phyloP scores from a whole-genome alignment of 441 rosid species.

The Pelargonium myrrhifolium region DNA sequence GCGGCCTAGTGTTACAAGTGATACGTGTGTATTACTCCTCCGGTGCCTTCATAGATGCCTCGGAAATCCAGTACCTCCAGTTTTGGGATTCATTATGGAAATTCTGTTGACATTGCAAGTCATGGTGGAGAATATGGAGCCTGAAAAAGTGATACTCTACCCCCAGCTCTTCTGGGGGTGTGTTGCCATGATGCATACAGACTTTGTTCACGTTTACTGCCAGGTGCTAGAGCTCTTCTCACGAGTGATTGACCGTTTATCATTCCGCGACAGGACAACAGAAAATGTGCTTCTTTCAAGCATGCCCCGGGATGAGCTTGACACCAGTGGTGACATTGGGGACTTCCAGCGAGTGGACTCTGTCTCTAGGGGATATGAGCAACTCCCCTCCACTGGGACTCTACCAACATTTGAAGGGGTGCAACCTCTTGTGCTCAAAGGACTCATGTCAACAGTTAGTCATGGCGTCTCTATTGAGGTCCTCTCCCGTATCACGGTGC shows the following conservation, averaged over 20 bases:
- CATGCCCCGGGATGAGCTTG: constrained; percentile 90
- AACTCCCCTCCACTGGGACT: constrained; percentile 60
- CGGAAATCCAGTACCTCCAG: constrained; percentile 94
- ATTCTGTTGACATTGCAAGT: constrained; percentile 89
- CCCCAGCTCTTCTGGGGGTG: constrained; percentile 99
- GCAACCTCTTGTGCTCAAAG: constrained; percentile 96
- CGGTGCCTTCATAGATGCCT: constrained; percentile 96
- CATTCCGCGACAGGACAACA: constrained; percentile 86
- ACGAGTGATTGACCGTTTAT: constrained; percentile 76
- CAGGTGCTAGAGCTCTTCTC: constrained; percentile 96
- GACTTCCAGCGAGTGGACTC: constrained; percentile 66
- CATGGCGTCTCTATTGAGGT: constrained; percentile 87
- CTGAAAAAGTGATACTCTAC: constrained; percentile 91
- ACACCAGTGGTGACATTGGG: constrained; percentile 39
- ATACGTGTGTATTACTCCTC: constrained; percentile 88
- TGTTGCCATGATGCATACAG: constrained; percentile 99
- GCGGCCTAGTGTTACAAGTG: constrained; percentile 87
- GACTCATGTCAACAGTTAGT: constrained; percentile 87
- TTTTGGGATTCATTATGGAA: constrained; percentile 94
- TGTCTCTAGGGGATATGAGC: constrained; percentile 53
- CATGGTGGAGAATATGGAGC: constrained; percentile 99
- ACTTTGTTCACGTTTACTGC: constrained; percentile 91
- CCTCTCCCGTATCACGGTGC: constrained; percentile 75
- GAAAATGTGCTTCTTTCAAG: constrained; percentile 96
- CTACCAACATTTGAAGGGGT: constrained; percentile 91